Evolutionary conservation across 2,329 filamentous ascomycete genomes (phyloP), one percentile per base, ranked within the genome.

Genomic region (Fusarium succisae): DNA sequence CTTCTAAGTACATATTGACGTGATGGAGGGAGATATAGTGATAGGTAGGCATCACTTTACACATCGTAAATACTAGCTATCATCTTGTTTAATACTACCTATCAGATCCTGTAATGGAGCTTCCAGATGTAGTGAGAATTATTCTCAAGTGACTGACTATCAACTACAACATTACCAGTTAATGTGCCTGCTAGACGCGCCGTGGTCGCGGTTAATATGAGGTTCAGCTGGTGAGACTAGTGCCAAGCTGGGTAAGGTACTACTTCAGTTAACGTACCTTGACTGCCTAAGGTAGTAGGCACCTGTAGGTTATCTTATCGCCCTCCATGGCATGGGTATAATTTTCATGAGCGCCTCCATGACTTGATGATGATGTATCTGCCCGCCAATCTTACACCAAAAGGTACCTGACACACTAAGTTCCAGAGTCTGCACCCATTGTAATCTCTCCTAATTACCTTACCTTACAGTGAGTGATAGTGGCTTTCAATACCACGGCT

Each of bases 381-480:
- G 20, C 45, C 63, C 39, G 44, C 72, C 60, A 69, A 69, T 66
- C 66, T 51, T 60, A 53, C 44, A 45, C 54, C 48, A 18, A 18
- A 41, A 51, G 72, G 59, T 75, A 74, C 69, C 41, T 57, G 43
- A 10, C 13, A 53, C 50, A 26, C 69, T 60, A 57, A 55, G 43
- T 58, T 41, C 26, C 26, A 53, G 50, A 59, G 47, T 37, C 51
- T 55, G 54, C 60, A 69, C 56, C 54, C 43, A 50, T 58, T 63
- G 54, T 55, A 72, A 75, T 75, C 72, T 75, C 72, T 70, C 72
- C 57, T 69, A 37, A 53, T 22, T 73, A 58, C 26, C n/a, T 63
- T 43, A 37, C n/a, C n/a, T 35, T 44, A 44, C 53, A 45, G 38
- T 56, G 38, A 48, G 61, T 66, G 38, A 68, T 66, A 67, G 72